Conservation (phyloP, 768 basidiomycete genomes). For the Tricholomella constricta region DNA sequence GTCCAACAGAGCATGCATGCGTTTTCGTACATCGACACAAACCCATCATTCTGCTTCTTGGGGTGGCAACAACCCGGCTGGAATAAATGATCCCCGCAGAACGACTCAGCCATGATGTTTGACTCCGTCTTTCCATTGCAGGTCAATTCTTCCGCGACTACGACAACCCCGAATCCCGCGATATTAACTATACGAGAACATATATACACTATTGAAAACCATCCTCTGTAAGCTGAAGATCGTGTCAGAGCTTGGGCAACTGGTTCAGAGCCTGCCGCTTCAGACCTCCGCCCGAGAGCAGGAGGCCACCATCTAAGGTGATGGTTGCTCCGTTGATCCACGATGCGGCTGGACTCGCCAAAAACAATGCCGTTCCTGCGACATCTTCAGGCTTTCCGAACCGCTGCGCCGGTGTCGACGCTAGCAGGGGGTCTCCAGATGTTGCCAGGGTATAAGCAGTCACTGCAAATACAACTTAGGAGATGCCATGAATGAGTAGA, state of each 20-base stretch:
- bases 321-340: slow-evolving; percentile 69
- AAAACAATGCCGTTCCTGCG: slow-evolving; percentile 61
- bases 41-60: too few species aligned
- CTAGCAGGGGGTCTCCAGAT: slow-evolving; percentile 44
- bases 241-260: slow-evolving; percentile 29
- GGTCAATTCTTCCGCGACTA: too few species aligned
- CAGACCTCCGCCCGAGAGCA: slow-evolving; percentile 31
- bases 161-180: too few species aligned
- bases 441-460: slow-evolving; percentile 53
- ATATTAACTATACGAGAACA: not conserved
- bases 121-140: too few species aligned
- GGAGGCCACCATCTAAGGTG: slow-evolving; percentile 59
- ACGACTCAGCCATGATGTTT: too few species aligned
- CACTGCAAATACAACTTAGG: slow-evolving; percentile 36
- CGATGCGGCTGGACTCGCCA: slow-evolving; percentile 59
- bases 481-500: not conserved
- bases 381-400: slow-evolving; percentile 69
- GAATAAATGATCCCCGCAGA: too few species aligned
- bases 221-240: not conserved
- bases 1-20: too few species aligned
- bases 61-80: too few species aligned
- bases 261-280: slow-evolving; percentile 25
- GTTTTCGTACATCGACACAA: too few species aligned
- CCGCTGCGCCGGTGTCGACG: slow-evolving; percentile 47
- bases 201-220: not conserved